These are phyloP conservation scores for Niveomyces coronatus DNA, from an alignment of 2,329 filamentous ascomycete genomes.

Conservation along the genomic window DNA sequence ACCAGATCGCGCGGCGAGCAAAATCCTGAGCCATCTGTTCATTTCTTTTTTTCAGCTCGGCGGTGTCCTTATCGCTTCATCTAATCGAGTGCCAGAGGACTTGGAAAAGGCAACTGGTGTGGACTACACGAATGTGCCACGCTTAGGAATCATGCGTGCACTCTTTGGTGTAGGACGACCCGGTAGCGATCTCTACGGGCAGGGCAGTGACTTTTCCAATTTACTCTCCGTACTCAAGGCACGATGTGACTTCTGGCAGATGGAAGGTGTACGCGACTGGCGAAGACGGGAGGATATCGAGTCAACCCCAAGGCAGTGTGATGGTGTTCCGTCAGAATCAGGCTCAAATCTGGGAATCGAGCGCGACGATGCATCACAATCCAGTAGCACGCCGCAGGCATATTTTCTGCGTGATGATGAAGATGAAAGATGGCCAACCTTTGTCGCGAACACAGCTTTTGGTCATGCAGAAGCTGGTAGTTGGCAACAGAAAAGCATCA, in stretches of 20 bases:
- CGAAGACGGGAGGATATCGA: slow-evolving; percentile 40
- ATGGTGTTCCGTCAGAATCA: too few relatives aligned
- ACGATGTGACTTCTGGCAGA: slow-evolving; percentile 75
- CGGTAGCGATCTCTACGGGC: slow-evolving; percentile 43
- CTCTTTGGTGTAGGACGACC: slow-evolving; percentile 31
- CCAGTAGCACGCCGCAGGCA: slow-evolving; percentile 18
- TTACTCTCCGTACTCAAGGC: slow-evolving; percentile 70
- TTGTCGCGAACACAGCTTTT: slow-evolving; percentile 15
- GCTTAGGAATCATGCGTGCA: slow-evolving; percentile 39
- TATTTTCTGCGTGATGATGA: slow-evolving; percentile 21
- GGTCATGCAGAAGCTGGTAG: slow-evolving; percentile 16
- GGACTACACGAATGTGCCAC: slow-evolving; percentile 50
- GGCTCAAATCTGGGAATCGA: too few relatives aligned
- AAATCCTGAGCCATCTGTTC: slow-evolving; percentile 70
- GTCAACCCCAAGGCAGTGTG: slow-evolving; percentile 1
- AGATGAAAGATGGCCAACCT: slow-evolving; percentile 19
- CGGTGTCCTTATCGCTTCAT: slow-evolving; percentile 69
- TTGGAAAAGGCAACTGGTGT: slow-evolving; percentile 64
- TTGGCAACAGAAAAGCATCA: slow-evolving; percentile 34
- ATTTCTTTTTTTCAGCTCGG: slow-evolving; percentile 74
- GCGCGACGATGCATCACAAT: slow-evolving; percentile 13
- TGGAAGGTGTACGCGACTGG: slow-evolving; percentile 67
- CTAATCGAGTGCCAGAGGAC: slow-evolving; percentile 77
- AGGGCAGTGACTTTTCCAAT: slow-evolving; percentile 61
- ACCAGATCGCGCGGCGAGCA: slow-evolving; percentile 66